Evolutionary conservation across 306 rosid genomes (phyloP).

Genomic region (Carpinus viminea): DNA sequence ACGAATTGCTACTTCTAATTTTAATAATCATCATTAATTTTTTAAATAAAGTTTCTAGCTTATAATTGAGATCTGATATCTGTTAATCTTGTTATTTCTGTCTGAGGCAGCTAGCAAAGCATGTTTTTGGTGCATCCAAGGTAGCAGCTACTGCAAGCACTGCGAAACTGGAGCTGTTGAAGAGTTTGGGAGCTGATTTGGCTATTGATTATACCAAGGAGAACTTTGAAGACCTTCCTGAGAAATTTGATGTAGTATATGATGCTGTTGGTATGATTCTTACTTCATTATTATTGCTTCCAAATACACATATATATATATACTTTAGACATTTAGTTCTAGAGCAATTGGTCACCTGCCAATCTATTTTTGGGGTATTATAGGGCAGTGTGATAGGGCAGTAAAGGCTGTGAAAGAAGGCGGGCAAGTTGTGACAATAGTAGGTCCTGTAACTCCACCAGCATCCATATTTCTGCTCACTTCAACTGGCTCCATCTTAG

Average conservation of each 20-base stretch:
- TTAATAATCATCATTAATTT: background rate
- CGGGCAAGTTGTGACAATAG: conserved; percentile 59
- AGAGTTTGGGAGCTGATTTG: conserved; percentile 58
- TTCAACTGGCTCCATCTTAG: conserved; percentile 48
- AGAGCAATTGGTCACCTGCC: background rate
- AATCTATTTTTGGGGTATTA: background rate
- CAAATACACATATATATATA: background rate
- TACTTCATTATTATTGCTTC: background rate
- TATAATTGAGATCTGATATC: background rate
- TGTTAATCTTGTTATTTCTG: background rate
- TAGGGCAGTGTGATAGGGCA: conserved; percentile 55
- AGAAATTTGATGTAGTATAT: conserved; percentile 69
- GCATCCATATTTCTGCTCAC: conserved; percentile 34
- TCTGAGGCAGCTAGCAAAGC: conserved; percentile 59
- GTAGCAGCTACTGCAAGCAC: conserved; percentile 73
- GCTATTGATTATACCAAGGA: conserved; percentile 64
- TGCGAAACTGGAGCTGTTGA: conserved; percentile 48
- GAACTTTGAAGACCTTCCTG: conserved; percentile 52
- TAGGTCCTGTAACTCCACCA: conserved; percentile 34
- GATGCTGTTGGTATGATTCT: conserved; percentile 60
- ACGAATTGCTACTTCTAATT: no score
- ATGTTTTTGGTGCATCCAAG: conserved; percentile 62
- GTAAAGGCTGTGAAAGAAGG: conserved; percentile 64
- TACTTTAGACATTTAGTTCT: no score
- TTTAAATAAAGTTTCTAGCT: background rate